Evolutionary conservation across 1,284 basidiomycete genomes (phyloP), one percentile per base, ranked within the genome.

Genomic region (Ceratobasidium sp.): DNA sequence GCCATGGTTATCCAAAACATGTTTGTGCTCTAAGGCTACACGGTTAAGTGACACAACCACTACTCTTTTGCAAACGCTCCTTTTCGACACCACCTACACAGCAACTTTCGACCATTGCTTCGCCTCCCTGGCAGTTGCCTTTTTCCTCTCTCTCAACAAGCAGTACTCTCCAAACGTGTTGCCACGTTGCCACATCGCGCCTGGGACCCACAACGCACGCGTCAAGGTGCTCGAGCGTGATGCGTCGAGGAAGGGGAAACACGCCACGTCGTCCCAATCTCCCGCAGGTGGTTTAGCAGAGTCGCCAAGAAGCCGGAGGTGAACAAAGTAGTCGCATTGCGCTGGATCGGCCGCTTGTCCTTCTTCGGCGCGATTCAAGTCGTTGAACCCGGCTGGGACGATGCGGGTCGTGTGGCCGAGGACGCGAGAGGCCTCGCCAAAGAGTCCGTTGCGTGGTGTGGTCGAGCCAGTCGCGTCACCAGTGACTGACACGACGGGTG

Each of bases 301-400:
- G 54, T 80, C 77, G 1, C 84, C 82, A 0, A 95, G 94, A 80
- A 93, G 92, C 81, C 94, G 91, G 48, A 95, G 86, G 81, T 96
- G 93, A 75, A 98, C 86, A 74, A 98, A 84, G 82, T 96, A 97
- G 81, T 93, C 91, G 81, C 96, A 98, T 53, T 86, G 84, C 31
- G 88, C 83, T 22, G 90, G 82, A 51, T 91, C 84, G 58, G 93
- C 89, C 94, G 97, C 79, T 62, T 46, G 41, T 34, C 56, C 51
- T 11, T 71, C 66, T 78, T 93, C 93, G 79, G 96, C 93, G 78
- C 85, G 83, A 83, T 99, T 99, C 71, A 93, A 82, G 79, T 98
- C 95, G 82, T 99, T 99, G 82, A 97, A 86, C 37, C 90, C 89
- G 1, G 82, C 76, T 0, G 90, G 90, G 5, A 90, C 82, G 22